phyloP scores from a whole-genome alignment of 208 protist species.

The Angomonas deanei region DNA sequence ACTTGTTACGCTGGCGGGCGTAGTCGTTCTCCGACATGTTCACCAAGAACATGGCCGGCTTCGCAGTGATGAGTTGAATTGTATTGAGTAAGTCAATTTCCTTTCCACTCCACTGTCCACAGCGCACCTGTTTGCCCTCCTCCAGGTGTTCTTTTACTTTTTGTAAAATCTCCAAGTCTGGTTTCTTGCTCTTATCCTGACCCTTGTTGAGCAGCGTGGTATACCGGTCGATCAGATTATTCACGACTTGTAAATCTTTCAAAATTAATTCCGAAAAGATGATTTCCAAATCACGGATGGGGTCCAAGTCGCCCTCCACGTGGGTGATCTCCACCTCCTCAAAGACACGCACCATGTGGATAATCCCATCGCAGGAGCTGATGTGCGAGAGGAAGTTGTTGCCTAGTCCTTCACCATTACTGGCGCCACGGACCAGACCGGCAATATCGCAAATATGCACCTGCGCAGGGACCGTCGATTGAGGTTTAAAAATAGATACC shows the following conservation, averaged over 20 bases:
- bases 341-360: conserved; percentile 97
- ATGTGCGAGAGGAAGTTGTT: conserved; percentile 99
- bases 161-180: conserved; percentile 74
- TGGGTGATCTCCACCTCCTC: conserved; percentile 96
- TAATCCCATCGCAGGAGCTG: conserved; percentile 96
- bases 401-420: conserved; percentile 96
- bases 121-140: conserved; percentile 88
- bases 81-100: conserved; percentile 95
- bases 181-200: conserved; percentile 89
- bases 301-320: conserved; percentile 97
- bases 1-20: conserved; percentile 97
- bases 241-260: conserved; percentile 96
- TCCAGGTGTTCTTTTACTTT: conserved; percentile 81
- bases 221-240: conserved; percentile 77
- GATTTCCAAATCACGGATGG: conserved; percentile 96
- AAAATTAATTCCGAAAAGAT: conserved; percentile 96
- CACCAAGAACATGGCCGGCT: conserved; percentile 98
- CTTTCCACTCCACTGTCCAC: conserved; percentile 91
- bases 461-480: conserved; percentile 91
- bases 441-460: conserved; percentile 98
- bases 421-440: conserved; percentile 97
- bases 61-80: conserved; percentile 96
- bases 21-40: conserved; percentile 97
- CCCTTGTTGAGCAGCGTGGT: conserved; percentile 83
- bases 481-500: conserved; percentile 92